These are phyloP conservation scores for Ammopiptanthus mongolicus DNA, from an alignment of 306 rosid genomes.

Conservation along the genomic window DNA sequence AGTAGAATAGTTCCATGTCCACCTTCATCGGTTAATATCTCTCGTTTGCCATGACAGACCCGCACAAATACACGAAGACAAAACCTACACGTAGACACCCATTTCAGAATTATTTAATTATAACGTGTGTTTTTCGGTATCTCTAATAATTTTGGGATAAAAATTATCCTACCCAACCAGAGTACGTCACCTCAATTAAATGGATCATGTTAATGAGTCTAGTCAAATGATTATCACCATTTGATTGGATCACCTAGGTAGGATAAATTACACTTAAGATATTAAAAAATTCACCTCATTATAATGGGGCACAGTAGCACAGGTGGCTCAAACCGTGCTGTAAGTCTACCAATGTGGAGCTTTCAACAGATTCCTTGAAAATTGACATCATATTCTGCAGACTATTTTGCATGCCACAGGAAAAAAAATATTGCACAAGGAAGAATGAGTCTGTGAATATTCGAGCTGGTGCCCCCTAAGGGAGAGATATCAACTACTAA, in stretches of 20 bases:
- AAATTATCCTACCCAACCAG: too few species aligned
- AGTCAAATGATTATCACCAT: too few species aligned
- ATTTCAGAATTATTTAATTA: slow-evolving; percentile 11
- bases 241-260: too few species aligned
- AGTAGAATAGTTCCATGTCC: slow-evolving; percentile 29
- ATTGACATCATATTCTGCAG: background rate
- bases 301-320: too few species aligned
- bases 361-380: background rate
- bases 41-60: background rate
- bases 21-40: slow-evolving; percentile 40
- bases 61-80: slow-evolving; percentile 17
- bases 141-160: too few species aligned
- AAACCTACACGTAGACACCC: slow-evolving; percentile 23
- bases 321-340: background rate
- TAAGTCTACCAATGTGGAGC: slow-evolving; percentile 9
- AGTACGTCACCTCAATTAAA: too few species aligned
- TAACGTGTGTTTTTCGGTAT: too few species aligned
- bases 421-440: background rate
- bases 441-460: background rate
- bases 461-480: background rate
- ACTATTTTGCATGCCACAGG: background rate
- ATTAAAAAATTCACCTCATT: too few species aligned
- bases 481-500: background rate
- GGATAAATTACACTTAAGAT: too few species aligned
- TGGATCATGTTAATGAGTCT: too few species aligned